A percentile compares a stretch with the other conserved stretches of the same genome.
Evolutionary conservation across 2,329 filamentous ascomycete genomes (phyloP).

Genomic region (Arthrobotrys entomopaga): DNA sequence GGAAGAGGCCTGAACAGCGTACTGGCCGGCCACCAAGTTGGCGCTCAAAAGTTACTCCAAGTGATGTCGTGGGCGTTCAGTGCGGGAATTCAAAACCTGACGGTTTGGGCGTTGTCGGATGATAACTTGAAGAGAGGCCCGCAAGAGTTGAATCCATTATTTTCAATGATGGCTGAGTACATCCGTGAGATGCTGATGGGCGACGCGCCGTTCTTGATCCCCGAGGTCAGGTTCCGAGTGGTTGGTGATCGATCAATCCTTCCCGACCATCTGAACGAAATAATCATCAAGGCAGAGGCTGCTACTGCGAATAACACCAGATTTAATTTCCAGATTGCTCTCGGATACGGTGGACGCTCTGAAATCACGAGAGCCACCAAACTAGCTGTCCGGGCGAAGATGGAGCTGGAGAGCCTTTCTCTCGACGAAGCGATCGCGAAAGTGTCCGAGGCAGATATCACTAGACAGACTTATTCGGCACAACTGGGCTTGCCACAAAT

Average conservation of each 20-base stretch:
- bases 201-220: constrained; percentile 28
- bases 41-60: constrained; percentile 44
- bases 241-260: constrained; percentile 44
- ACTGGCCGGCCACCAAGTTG: constrained; percentile 44
- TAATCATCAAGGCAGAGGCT: constrained; percentile 35
- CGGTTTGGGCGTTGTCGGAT: constrained; percentile 44
- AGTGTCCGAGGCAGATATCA: constrained; percentile 37
- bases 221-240: constrained; percentile 39
- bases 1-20: constrained; percentile 26
- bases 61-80: constrained; percentile 48
- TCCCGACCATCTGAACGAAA: constrained; percentile 36
- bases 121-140: constrained; percentile 49
- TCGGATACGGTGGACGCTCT: constrained; percentile 47
- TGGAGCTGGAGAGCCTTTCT: constrained; percentile 30
- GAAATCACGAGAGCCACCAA: constrained; percentile 46
- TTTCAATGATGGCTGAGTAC: constrained; percentile 44
- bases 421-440: constrained; percentile 34
- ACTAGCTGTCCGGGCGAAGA: constrained; percentile 28
- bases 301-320: constrained; percentile 25
- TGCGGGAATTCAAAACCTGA: constrained; percentile 32
- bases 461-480: constrained; percentile 42
- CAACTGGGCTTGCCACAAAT: constrained; percentile 44
- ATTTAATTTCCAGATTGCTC: constrained; percentile 47
- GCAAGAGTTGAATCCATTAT: constrained; percentile 38
- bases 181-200: constrained; percentile 46